Evolutionary conservation across 1,284 basidiomycete genomes (phyloP).

Genomic region (Earliella scabrosa): DNA sequence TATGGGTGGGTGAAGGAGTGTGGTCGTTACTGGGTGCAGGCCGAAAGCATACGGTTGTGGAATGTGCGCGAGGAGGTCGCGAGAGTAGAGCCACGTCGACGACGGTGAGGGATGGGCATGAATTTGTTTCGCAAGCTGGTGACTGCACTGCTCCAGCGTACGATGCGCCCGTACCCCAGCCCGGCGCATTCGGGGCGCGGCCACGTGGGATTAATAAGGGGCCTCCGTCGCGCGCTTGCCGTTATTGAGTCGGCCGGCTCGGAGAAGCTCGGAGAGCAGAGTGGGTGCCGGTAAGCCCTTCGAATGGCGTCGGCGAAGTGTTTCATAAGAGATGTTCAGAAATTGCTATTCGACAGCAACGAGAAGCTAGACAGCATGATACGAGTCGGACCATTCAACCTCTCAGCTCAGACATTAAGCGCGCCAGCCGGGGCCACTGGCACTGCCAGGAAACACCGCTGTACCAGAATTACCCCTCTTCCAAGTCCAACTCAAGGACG

Average conservation of each 20-base stretch:
- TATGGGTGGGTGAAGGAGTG: slow-evolving; percentile 13
- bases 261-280: no score
- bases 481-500: slow-evolving; percentile 17
- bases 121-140: background rate
- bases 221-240: no score
- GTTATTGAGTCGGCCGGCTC: no score
- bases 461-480: slow-evolving; percentile 11
- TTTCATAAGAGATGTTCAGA: no score
- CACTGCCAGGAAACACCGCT: background rate
- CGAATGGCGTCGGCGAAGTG: no score
- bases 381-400: no score
- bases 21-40: slow-evolving; percentile 5
- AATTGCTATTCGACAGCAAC: no score
- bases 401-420: no score
- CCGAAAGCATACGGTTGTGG: slow-evolving; percentile 14
- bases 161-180: slow-evolving; percentile 7
- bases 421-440: no score
- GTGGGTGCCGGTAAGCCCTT: no score
- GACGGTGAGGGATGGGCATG: slow-evolving; percentile 14
- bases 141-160: background rate
- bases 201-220: slow-evolving; percentile 12
- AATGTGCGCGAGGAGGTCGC: slow-evolving; percentile 4
- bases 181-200: slow-evolving; percentile 15
- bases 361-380: no score
- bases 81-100: slow-evolving; percentile 7